These are phyloP conservation scores for Malus hybrid DNA, from an alignment of 331 rosid species.

Conservation along the genomic window DNA sequence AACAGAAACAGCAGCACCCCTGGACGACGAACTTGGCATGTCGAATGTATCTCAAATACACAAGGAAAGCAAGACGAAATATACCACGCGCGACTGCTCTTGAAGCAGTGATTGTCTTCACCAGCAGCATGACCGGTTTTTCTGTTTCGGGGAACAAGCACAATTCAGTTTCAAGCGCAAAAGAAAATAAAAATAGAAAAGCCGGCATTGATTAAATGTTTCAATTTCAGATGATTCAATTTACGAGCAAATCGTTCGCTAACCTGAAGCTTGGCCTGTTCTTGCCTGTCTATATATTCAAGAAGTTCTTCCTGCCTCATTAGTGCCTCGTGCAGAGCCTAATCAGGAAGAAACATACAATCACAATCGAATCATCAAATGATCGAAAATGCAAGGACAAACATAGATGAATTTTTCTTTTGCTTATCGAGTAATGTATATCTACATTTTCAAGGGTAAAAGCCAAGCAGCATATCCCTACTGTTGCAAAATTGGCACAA, in stretches of 20 bases:
- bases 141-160: conserved; percentile 33
- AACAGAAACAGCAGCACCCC: conserved; percentile 1
- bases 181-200: not conserved
- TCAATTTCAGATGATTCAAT: not conserved
- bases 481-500: not conserved
- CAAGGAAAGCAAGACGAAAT: conserved; percentile 1
- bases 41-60: not conserved
- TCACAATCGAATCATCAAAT: not conserved
- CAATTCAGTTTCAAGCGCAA: not conserved
- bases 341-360: conserved; percentile 9
- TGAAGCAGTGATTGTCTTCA: conserved; percentile 34
- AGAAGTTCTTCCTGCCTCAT: conserved; percentile 85
- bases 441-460: not conserved
- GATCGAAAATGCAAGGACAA: not conserved
- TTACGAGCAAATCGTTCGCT: conserved; percentile 6
- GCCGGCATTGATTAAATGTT: not conserved
- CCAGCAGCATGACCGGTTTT: conserved; percentile 41
- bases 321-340: conserved; percentile 78
- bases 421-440: not conserved
- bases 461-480: not conserved
- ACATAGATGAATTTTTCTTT: conserved; percentile 23
- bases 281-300: conserved; percentile 60
- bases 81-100: conserved; percentile 4
- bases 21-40: not conserved
- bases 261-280: conserved; percentile 43